Evolutionary conservation across 805 yeast species (phyloP), one percentile per base, ranked within the genome.

Genomic region (Spathaspora arborariae): DNA sequence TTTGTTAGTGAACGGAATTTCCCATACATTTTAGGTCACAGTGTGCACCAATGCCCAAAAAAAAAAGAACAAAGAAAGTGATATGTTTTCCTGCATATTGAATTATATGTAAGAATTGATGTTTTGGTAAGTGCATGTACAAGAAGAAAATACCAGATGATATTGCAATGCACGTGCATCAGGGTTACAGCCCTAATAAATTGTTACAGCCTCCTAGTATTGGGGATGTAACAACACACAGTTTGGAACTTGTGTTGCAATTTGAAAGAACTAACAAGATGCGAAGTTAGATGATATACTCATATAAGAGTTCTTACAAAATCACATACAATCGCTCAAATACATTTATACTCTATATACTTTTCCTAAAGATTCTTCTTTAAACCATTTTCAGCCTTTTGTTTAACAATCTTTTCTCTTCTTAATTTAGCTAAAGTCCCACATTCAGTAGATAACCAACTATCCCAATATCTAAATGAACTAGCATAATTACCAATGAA

Each of bases 381-480:
- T 3, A 27, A 35, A 8, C 45, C 26, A 35, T 33, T 24, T 44
- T 47, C 39, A n/a, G 85, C 82, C 59, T 64, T 78, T 57, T 57
- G 62, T 57, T 72, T 80, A 81, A 78, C 77, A 62, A 77, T 79
- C 51, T 64, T 74, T 66, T 86, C 95, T 73, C 96, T 80, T 51
- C 78, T 79, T 20, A 76, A 75, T 66, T 84, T 86, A 35, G 92
- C 95, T 58, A 81, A 81, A 42, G 84, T 83, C 50, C 96, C 96
- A 54, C 92, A 88, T 69, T 88, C 95, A n/a, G 99, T 91, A 64
- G 85, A 84, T 56, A 92, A 73, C 52, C 82, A 63, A 68, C 72
- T 86, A 71, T 92, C 99, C 95, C 96, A 90, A 88, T 96, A 88
- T 72, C 97, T 84, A 80, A 92, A 94, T 33, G 91, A 82, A 39